Conservation (phyloP, 2,329 filamentous ascomycete genomes). For the Bipolaris sorokiniana region DNA sequence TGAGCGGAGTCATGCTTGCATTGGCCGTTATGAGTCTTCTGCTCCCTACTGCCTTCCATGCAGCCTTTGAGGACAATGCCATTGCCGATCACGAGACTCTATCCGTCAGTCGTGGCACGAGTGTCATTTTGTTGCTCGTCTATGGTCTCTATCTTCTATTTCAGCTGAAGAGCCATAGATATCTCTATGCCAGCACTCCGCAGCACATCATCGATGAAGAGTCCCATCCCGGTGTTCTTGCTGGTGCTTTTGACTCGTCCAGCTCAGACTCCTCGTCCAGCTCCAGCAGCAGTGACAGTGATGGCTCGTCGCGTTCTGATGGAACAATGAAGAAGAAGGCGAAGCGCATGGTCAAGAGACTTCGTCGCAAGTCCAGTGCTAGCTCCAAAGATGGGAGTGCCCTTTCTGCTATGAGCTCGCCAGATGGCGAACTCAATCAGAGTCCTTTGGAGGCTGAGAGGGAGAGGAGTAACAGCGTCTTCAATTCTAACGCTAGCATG, state of each 20-base stretch:
- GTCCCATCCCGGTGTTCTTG: conserved; percentile 81
- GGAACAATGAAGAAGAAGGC: conserved; percentile 77
- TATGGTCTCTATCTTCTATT: conserved; percentile 86
- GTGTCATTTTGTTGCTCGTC: conserved; percentile 81
- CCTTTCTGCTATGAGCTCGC: conserved; percentile 55
- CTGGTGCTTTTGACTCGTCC: conserved; percentile 79
- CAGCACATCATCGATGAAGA: conserved; percentile 94
- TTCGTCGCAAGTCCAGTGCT: conserved; percentile 77
- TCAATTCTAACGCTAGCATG: conserved; percentile 25
- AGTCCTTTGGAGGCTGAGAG: conserved; percentile 49
- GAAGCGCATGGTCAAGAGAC: conserved; percentile 74
- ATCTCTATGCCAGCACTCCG: conserved; percentile 89
- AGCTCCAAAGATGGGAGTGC: conserved; percentile 67
- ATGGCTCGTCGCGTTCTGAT: conserved; percentile 67
- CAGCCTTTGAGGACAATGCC: conserved; percentile 71
- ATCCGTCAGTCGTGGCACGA: conserved; percentile 87
- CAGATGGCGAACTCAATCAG: conserved; percentile 50
- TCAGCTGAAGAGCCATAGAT: conserved; percentile 89
- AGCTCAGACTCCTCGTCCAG: conserved; percentile 58
- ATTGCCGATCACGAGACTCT: conserved; percentile 74
- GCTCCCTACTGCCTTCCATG: conserved; percentile 90
- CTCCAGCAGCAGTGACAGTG: conserved; percentile 63
- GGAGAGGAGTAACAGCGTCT: conserved; percentile 31
- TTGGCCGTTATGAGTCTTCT: conserved; percentile 88
- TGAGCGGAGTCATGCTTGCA: conserved; percentile 92